Evolutionary conservation across 768 basidiomycete genomes (phyloP), one percentile per base, ranked within the genome.

Genomic region (Boletus fagicola): DNA sequence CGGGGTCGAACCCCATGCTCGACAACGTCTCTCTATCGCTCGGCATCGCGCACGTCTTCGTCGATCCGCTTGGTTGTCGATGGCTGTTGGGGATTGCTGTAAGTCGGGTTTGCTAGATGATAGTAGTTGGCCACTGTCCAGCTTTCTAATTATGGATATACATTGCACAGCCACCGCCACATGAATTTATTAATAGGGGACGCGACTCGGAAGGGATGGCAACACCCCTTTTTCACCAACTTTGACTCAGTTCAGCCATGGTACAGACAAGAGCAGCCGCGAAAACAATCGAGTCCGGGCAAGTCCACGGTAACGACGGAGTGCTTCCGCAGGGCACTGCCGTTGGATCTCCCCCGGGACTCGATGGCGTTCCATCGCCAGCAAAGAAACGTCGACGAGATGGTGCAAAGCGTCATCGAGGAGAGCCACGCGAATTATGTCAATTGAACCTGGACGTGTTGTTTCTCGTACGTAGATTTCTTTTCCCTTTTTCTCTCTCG

Each of bases 1-100:
- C 82, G 24, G 81, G 68, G 59, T 94, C 90, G 63, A 97, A 97
- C 13, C 94, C 94, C 91, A 96, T 94, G 22, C 81, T 77, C 12
- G 93, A 65, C 35, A 98, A 77, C 15, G 84, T 83, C 16, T 92
- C 88, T 74, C 82, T 84, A 73, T 92, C 90, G 62, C 79, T 63
- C 30, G 78, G 62, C 78, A 79, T 80, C 53, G 58, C 10, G 39
- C 18, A 15, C 54, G 31, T 50, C 31, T 18, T 22, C 42, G 51
- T 51, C 38, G 38, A 30, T 51, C 26, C 8, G 12, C 35, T 39
- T 20, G 38, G 38, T 31, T 11, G 46, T 48, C 13, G 30, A n/a
- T 31, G 42, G 11, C 6, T 16, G 33, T 35, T 13, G 33, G 33
- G 13, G 35, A 36, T 36, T 4, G 36, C 10, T 11, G 5, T 5